phyloP scores from a whole-genome alignment of 768 basidiomycete species.

The Pisolithus albus region DNA sequence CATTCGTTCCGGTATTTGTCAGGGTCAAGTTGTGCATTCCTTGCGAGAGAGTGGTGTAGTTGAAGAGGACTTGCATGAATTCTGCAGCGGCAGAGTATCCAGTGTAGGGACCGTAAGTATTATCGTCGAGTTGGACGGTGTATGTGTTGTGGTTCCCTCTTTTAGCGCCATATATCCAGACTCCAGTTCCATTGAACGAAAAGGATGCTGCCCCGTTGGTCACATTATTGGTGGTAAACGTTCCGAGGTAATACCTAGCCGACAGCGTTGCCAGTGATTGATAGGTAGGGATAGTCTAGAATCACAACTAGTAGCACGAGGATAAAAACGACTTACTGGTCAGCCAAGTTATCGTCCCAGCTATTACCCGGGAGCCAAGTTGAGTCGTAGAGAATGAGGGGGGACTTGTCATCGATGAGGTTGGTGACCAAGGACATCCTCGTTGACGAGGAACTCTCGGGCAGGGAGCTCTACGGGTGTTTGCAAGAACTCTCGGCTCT shows the following conservation, averaged over 20 bases:
- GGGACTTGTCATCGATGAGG: constrained; percentile 28
- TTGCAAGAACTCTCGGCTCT: too few relatives aligned
- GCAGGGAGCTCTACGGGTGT: too few relatives aligned
- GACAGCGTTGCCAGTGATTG: not conserved
- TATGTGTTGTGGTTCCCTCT: constrained; percentile 42
- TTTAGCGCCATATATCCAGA: constrained; percentile 47
- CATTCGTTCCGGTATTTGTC: constrained; percentile 29
- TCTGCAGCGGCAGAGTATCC: constrained; percentile 20
- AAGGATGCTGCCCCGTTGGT: constrained; percentile 32
- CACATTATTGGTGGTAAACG: constrained; percentile 33
- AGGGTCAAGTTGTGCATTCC: constrained; percentile 31
- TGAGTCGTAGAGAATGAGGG: constrained; percentile 20
- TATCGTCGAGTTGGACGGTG: constrained; percentile 36
- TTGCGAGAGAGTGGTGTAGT: constrained; percentile 24
- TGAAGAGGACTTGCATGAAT: constrained; percentile 41
- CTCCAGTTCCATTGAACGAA: constrained; percentile 42
- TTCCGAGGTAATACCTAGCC: constrained; percentile 33
- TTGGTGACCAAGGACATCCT: constrained; percentile 20
- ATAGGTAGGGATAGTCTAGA: not conserved
- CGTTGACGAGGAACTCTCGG: not conserved
- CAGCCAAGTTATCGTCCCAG: constrained; percentile 9
- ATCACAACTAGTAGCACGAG: too few relatives aligned
- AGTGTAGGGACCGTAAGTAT: constrained; percentile 18
- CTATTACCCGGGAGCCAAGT: constrained; percentile 18
- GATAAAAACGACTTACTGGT: constrained; percentile 9